Percentiles rank a stretch among this genome's conserved stretches.
phyloP scores from a whole-genome alignment of 768 basidiomycete species.

The Thelephora ganbajun region DNA sequence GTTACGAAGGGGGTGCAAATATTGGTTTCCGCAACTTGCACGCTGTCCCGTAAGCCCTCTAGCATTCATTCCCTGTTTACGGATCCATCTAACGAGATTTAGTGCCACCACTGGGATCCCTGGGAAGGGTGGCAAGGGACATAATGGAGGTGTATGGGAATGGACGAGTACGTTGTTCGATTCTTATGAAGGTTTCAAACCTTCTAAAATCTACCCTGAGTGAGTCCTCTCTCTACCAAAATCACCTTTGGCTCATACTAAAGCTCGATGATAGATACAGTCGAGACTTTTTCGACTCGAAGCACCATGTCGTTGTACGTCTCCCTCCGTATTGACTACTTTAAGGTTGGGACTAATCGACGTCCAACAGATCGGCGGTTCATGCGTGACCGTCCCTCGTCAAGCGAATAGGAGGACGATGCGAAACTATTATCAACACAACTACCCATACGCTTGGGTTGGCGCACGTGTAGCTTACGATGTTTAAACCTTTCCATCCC shows the following conservation, averaged over 20 bases:
- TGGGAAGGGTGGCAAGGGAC: constrained; percentile 39
- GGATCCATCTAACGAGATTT: background rate
- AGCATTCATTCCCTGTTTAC: constrained; percentile 2
- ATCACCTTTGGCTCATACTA: background rate
- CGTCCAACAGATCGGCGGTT: constrained; percentile 65
- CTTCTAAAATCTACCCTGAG: constrained; percentile 79
- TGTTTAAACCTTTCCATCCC: constrained; percentile 7
- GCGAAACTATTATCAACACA: constrained; percentile 87
- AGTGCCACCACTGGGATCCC: constrained; percentile 59
- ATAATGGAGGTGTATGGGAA: constrained; percentile 97
- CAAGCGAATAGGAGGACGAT: constrained; percentile 63
- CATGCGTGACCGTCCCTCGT: constrained; percentile 74
- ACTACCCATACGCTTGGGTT: constrained; percentile 83
- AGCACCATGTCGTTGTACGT: constrained; percentile 80
- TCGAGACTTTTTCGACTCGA: constrained; percentile 82
- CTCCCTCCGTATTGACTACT: background rate
- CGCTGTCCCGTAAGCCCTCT: constrained; percentile 61
- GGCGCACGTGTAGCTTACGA: constrained; percentile 62
- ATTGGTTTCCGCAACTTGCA: constrained; percentile 90
- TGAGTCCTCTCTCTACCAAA: constrained; percentile 19
- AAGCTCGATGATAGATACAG: background rate
- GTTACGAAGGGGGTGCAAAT: constrained; percentile 70
- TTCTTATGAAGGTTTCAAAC: constrained; percentile 57
- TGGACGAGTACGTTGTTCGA: constrained; percentile 84
- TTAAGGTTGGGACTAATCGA: constrained; percentile 4